Conservation (phyloP, 768 basidiomycete species). For the Asterophora lycoperdoides region DNA sequence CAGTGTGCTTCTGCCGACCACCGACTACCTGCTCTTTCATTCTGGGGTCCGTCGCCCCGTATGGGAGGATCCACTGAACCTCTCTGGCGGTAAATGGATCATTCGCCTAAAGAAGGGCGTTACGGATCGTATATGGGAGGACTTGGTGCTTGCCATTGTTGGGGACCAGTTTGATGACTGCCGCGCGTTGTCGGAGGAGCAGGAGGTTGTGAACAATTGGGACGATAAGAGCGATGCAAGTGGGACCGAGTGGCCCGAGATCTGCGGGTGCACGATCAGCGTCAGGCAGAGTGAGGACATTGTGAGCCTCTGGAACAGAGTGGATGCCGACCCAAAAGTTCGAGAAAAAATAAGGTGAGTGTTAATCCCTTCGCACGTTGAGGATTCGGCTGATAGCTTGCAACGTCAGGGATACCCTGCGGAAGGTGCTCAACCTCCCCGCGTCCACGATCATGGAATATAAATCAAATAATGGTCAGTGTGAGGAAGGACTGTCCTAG, state of each 20-base stretch:
- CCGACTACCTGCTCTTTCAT: conserved; percentile 93
- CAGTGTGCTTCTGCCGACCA: conserved; percentile 79
- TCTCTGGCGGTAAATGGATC: conserved; percentile 91
- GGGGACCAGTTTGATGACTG: conserved; percentile 87
- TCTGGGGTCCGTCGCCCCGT: conserved; percentile 80
- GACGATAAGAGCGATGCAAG: conserved; percentile 35
- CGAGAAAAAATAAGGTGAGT: conserved; percentile 80
- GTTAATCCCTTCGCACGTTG: not conserved
- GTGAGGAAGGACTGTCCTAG: not conserved
- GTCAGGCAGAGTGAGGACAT: conserved; percentile 94
- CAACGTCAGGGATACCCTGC: conserved; percentile 67
- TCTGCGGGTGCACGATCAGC: conserved; percentile 56
- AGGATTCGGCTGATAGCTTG: not conserved
- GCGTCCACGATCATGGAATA: conserved; percentile 85
- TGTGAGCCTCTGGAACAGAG: conserved; percentile 86
- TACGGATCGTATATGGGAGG: conserved; percentile 89
- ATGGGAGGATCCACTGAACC: conserved; percentile 93
- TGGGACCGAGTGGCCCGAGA: conserved; percentile 63
- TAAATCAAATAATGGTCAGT: conserved; percentile 84
- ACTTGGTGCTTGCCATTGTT: conserved; percentile 78
- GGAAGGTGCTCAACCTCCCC: conserved; percentile 71
- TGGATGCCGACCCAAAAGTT: conserved; percentile 70
- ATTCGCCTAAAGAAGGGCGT: conserved; percentile 88
- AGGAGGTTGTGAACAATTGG: conserved; percentile 26
- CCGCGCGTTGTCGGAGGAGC: conserved; percentile 27